phyloP scores from a whole-genome alignment of 352 stramenopile genomes.

The Plasmopara halstedii region DNA sequence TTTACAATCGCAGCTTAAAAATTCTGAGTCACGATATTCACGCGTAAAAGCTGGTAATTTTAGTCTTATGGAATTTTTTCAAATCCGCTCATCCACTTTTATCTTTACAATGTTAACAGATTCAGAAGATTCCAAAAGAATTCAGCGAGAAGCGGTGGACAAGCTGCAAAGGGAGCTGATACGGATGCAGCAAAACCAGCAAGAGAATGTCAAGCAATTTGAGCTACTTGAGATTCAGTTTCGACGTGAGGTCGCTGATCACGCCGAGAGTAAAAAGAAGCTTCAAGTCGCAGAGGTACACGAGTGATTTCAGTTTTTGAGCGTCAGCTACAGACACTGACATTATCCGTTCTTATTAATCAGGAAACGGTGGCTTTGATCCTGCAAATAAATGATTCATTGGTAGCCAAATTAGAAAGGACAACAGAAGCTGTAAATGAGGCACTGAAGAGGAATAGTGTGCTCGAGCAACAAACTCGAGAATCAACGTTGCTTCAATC shows the following conservation, averaged over 20 bases:
- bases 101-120: constrained; percentile 19
- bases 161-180: constrained; percentile 30
- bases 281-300: constrained; percentile 51
- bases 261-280: constrained; percentile 36
- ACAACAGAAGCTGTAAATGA: constrained; percentile 45
- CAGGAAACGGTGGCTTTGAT: constrained; percentile 61
- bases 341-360: background rate
- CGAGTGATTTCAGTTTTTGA: background rate
- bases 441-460: constrained; percentile 47
- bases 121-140: constrained; percentile 22
- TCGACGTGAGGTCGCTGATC: constrained; percentile 34
- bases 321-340: background rate
- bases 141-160: constrained; percentile 24
- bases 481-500: constrained; percentile 39
- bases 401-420: constrained; percentile 58
- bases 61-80: background rate
- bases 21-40: constrained; percentile 32
- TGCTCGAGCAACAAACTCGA: constrained; percentile 41
- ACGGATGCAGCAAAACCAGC: constrained; percentile 19
- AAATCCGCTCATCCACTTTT: background rate
- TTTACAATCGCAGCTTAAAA: constrained; percentile 39
- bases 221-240: constrained; percentile 31
- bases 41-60: constrained; percentile 27
- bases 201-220: constrained; percentile 24
- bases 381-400: constrained; percentile 64